Percentiles rank a stretch among this genome's conserved stretches.
Evolutionary conservation across 768 basidiomycete species (phyloP).

Genomic region (Gyrodon lividus): DNA sequence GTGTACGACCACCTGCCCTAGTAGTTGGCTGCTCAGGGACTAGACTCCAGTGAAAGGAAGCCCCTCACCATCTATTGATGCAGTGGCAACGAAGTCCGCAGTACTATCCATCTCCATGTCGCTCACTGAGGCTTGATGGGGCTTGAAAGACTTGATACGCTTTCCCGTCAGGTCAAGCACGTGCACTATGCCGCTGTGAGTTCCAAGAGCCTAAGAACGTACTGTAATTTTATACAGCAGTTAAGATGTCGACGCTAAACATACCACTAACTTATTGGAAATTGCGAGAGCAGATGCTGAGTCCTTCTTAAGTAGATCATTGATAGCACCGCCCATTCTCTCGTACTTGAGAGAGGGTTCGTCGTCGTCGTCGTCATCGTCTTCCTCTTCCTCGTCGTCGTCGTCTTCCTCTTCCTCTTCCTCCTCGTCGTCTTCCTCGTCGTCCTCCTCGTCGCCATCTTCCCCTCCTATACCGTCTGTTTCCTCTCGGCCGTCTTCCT

Average conservation of each 20-base stretch:
- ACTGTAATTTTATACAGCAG: neutral
- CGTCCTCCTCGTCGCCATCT: conserved; percentile 7
- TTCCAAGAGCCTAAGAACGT: conserved; percentile 73
- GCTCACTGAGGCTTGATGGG: conserved; percentile 82
- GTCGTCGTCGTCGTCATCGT: conserved; percentile 77
- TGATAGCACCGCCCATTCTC: conserved; percentile 67
- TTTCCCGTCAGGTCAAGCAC: conserved; percentile 76
- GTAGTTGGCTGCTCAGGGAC: conserved; percentile 39
- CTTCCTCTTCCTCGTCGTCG: conserved; percentile 50
- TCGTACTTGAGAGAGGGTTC: conserved; percentile 93
- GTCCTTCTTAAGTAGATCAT: conserved; percentile 84
- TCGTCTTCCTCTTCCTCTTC: conserved; percentile 33
- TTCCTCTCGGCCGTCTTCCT: conserved; percentile 1
- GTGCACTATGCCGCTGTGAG: conserved; percentile 91
- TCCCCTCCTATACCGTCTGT: neutral
- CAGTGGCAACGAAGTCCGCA: conserved; percentile 87
- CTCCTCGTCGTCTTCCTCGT: conserved; percentile 21
- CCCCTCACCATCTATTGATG: conserved; percentile 85
- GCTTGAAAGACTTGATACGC: conserved; percentile 86
- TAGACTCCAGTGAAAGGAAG: conserved; percentile 42
- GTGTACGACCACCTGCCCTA: conserved; percentile 90
- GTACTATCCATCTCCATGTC: conserved; percentile 84
- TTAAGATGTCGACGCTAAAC: conserved; percentile 1
- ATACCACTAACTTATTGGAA: conserved; percentile 70
- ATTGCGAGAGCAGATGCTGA: conserved; percentile 82